Base-by-base conservation (phyloP, 805 yeast species). In the Yamadazyma sp. region DNA sequence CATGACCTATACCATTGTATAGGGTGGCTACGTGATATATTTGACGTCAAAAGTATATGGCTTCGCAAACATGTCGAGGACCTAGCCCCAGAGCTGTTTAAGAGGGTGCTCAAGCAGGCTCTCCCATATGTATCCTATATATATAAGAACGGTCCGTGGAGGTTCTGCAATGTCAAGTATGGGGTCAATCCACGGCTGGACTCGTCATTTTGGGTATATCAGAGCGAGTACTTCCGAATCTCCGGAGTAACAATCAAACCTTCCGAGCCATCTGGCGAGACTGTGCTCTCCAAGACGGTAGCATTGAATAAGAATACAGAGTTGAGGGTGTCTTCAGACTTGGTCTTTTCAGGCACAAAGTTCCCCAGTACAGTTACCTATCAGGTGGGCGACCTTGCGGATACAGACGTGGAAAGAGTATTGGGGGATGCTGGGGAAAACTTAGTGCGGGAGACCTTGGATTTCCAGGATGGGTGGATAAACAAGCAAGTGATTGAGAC, bases 121-220 rank as follows among this genome's bases (percentile, higher is more conserved):
- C 58, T 93, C 34, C 95, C 98, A 0, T 82, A 85, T 55, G 84
- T 88, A 0, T 75, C 96, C 0, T 93, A 80, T 55, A 74, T 87
- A 28, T 84, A 80, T 55, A 78, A 84, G 24, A 84, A 84, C 52
- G 99, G 99, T 0, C 99, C 98, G 0, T 93, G 96, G 95, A 73
- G 98, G 50, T 88, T 87, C 42, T 78, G 93, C 8, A 88, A 83
- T 55, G 80, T 89, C 30, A 75, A 67, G 47, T 78, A 80, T 48
- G 97, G 96, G 1, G 70, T 80, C 26, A 86, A 91, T 59, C 97
- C 98, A 0, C 64, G 75, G 28, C 49, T 60, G 2, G 78, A 82
- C 32, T 50, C 62, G 1, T 55, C 65, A 9, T 81, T 70, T 48
- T 81, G 85, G 42, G 60, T 59, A 22, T 88, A 78, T 55, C 99